Base-by-base conservation (phyloP, 2,329 filamentous ascomycete species). In the Rachicladosporium sp. region DNA sequence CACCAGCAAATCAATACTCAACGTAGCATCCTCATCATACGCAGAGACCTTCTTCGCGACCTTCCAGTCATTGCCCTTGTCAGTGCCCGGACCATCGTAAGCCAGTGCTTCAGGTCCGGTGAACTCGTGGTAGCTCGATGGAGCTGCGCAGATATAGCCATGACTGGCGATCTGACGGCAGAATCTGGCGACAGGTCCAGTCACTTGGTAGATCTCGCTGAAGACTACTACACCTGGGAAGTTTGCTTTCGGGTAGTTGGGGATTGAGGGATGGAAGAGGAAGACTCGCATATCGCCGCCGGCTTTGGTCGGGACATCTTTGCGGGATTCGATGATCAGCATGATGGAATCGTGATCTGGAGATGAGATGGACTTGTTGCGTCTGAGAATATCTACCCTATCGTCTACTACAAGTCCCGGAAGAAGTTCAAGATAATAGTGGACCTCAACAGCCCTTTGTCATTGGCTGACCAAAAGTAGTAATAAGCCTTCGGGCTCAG, bases 121-220 rank as follows among this genome's bases (percentile, higher is more conserved):
- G 64, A 95, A 95, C 62, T 95, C 88, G 59, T 95, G 88, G 63
- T 94, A 95, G 27, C 80, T 88, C 29, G 83, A 91, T 0, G 87
- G 86, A 0, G 87, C 87, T 7, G 83, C 88, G 49, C 89, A 87
- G 50, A 95, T 93, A 67, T 93, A 95, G 54, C 88, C 89, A 49
- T 93, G 84, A 2, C 85, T 82, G 31, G 86, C 84, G 52, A 95
- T 94, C 60, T 94, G 87, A 44, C 88, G 78, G 37, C 85, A 86
- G 55, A 95, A 94, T 38, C 89, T 79, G 44, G 81, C 74, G 19
- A 95, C 88, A 2, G 88, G 88, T 2, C 88, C 88, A 43, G 88
- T 93, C 11, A 95, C 88, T 78, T 95, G 88, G 57, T 95, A 95
- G 54, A 95, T 95, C 65, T 95, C 88, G 51, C 81, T 88, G 59